These are phyloP conservation scores for Ganoderma leucocontextum DNA, from an alignment of 1,284 basidiomycete genomes.

Conservation along the genomic window DNA sequence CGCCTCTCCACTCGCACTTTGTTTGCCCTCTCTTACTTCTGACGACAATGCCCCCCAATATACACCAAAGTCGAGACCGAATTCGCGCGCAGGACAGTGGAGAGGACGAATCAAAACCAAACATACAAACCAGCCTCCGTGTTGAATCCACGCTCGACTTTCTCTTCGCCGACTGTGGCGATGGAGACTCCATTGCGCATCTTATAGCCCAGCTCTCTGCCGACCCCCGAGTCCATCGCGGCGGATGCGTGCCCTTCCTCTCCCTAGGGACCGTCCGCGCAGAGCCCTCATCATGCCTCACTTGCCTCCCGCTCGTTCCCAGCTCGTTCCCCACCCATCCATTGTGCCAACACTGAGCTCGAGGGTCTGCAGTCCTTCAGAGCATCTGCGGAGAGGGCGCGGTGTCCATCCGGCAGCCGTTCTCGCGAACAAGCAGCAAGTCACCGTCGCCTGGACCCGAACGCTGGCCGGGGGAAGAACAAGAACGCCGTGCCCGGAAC, in stretches of 20 bases:
- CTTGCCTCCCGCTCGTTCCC: constrained; percentile 11
- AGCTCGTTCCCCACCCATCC: background rate
- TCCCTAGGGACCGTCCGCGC: constrained; percentile 31
- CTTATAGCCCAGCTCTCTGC: constrained; percentile 57
- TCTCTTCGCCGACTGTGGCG: background rate
- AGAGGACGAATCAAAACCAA: too few species aligned
- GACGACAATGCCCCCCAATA: too few species aligned
- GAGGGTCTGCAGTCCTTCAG: constrained; percentile 65
- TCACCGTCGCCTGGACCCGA: too few species aligned
- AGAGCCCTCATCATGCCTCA: constrained; percentile 33
- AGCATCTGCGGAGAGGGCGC: constrained; percentile 84
- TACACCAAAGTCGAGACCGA: too few species aligned
- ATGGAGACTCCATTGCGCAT: constrained; percentile 45
- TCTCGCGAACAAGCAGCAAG: constrained; percentile 7
- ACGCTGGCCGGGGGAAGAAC: too few species aligned
- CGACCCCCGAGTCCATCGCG: constrained; percentile 66
- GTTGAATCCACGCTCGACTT: too few species aligned
- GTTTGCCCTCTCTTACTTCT: too few species aligned
- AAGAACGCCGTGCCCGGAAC: too few species aligned
- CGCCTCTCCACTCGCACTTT: too few species aligned
- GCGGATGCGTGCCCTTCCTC: constrained; percentile 58
- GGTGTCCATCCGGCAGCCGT: constrained; percentile 62
- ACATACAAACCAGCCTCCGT: too few species aligned
- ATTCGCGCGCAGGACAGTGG: too few species aligned
- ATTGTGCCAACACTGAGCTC: too few species aligned